These are phyloP conservation scores for Symbiodinium pilosum DNA, from an alignment of 73 alveolate genomes.

Conservation along the genomic window DNA sequence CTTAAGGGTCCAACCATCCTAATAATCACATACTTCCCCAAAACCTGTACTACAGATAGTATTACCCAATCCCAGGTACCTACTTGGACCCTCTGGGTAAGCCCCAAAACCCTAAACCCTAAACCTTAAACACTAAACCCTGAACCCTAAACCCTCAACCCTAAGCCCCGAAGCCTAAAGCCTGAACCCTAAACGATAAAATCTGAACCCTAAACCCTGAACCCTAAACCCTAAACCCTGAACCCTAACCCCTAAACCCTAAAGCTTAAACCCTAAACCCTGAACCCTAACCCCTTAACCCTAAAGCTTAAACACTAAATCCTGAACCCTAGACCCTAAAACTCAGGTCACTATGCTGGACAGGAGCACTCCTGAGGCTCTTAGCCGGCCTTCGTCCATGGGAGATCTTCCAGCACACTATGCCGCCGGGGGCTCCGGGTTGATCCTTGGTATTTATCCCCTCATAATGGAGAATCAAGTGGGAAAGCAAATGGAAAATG, in stretches of 20 bases:
- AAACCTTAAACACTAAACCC: not conserved
- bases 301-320: not conserved
- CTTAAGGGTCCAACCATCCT: no score
- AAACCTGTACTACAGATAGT: no score
- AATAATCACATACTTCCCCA: no score
- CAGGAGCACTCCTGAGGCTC: constrained; percentile 61
- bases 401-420: constrained; percentile 82
- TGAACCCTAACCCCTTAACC: not conserved
- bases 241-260: not conserved
- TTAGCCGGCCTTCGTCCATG: constrained; percentile 63
- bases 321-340: not conserved
- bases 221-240: not conserved
- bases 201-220: not conserved
- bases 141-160: not conserved
- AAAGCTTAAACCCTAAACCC: not conserved
- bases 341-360: constrained; percentile 85
- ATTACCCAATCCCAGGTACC: no score
- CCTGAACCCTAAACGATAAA: not conserved
- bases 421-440: constrained; percentile 18
- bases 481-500: no score
- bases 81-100: no score
- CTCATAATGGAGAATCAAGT: no score
- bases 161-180: not conserved
- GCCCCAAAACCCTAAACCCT: not conserved
- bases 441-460: no score